Percentiles rank a stretch among this genome's conserved stretches.
These are phyloP conservation scores for Russula dissimulans DNA, from an alignment of 768 basidiomycete genomes.

Conservation along the genomic window DNA sequence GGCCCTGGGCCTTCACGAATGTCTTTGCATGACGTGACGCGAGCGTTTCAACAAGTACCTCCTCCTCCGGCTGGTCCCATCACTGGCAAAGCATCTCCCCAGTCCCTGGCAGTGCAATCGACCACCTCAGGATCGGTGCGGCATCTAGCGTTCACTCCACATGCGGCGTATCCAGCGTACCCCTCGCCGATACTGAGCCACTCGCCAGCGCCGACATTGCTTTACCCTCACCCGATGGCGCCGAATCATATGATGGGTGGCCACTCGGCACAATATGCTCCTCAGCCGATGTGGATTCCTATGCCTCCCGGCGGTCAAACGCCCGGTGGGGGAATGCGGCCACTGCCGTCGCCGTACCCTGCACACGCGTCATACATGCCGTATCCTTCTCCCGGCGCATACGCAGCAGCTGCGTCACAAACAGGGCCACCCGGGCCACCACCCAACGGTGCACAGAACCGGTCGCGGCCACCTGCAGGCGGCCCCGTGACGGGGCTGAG, in stretches of 20 bases:
- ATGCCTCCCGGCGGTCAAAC: conserved; percentile 40
- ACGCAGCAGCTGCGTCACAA: conserved; percentile 28
- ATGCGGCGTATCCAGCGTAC: conserved; percentile 44
- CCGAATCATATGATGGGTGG: conserved; percentile 59
- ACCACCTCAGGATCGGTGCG: conserved; percentile 5
- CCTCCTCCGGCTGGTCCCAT: conserved; percentile 42
- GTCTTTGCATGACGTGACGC: conserved; percentile 74
- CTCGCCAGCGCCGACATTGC: conserved; percentile 55
- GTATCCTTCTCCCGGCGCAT: conserved; percentile 48
- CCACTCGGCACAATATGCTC: conserved; percentile 44
- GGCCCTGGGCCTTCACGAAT: conserved; percentile 49
- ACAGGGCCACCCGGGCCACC: conserved; percentile 34
- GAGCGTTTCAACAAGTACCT: conserved; percentile 83
- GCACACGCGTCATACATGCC: conserved; percentile 43
- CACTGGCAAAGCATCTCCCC: conserved; percentile 37
- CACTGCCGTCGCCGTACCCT: conserved; percentile 53
- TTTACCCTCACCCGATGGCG: conserved; percentile 53
- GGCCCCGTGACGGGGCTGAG: conserved; percentile 36
- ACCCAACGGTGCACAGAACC: conserved; percentile 28
- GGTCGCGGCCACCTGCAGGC: conserved; percentile 35
- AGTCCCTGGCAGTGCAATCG: conserved; percentile 30
- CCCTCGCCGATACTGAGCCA: conserved; percentile 65
- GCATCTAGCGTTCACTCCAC: conserved; percentile 16
- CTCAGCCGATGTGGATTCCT: conserved; percentile 49
- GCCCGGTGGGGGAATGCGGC: conserved; percentile 45